Evolutionary conservation across 495 filamentous ascomycete genomes (phyloP).

Genomic region (Neurospora sp.): DNA sequence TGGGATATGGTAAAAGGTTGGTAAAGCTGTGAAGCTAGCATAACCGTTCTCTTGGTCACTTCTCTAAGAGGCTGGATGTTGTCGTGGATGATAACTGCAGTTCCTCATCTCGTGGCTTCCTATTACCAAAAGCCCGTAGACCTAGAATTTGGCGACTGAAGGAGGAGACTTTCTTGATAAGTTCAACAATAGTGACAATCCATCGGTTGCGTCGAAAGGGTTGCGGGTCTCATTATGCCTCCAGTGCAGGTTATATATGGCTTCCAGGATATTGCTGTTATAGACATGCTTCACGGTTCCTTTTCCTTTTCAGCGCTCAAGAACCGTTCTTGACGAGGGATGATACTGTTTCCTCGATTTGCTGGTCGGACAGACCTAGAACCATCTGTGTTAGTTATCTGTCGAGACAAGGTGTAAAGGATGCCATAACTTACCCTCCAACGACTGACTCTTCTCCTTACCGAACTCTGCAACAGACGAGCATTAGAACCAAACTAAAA

Average conservation of each 20-base stretch:
- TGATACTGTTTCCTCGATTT: conserved; percentile 84
- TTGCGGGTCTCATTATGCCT: neutral
- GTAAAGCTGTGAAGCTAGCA: neutral
- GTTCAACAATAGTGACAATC: neutral
- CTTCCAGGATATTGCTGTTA: neutral
- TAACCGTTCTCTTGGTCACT: neutral
- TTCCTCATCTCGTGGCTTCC: neutral
- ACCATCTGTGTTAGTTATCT: conserved; percentile 8
- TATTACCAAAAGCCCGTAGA: neutral
- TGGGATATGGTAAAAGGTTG: neutral
- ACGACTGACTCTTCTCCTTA: conserved; percentile 73
- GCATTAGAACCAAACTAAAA: neutral
- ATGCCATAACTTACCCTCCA: conserved; percentile 52
- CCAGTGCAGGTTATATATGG: neutral
- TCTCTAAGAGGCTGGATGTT: neutral
- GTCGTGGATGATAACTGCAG: neutral
- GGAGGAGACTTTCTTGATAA: neutral
- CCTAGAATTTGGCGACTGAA: neutral
- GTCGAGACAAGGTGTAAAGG: neutral
- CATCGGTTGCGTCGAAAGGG: neutral
- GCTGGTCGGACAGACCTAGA: conserved; percentile 74
- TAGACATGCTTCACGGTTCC: neutral
- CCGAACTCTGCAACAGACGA: conserved; percentile 56
- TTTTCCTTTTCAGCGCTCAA: neutral
- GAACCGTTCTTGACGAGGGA: conserved; percentile 58